Percentiles rank a stretch among this genome's conserved stretches.
Conservation (phyloP, 768 basidiomycete species). For the Hortiboletus campestris region DNA sequence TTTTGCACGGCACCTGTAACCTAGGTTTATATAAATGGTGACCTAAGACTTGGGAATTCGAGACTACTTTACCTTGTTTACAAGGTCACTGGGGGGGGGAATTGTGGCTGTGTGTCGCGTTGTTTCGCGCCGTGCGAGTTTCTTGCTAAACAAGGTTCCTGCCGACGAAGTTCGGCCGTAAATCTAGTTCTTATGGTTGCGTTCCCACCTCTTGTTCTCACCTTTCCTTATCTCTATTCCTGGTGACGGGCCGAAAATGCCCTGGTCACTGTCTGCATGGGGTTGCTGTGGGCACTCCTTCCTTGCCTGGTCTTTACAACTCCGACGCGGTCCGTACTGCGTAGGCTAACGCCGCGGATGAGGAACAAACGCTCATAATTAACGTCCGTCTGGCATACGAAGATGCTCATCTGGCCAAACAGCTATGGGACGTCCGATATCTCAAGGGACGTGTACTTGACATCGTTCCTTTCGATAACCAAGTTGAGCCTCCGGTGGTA, state of each 20-base stretch:
- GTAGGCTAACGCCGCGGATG: not conserved
- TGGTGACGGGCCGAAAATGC: not conserved
- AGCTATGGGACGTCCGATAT: conserved; percentile 35
- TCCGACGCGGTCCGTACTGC: not conserved
- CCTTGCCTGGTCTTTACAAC: not conserved
- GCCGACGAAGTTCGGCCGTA: no score
- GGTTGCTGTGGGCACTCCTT: no score
- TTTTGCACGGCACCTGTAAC: not conserved
- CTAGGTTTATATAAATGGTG: not conserved
- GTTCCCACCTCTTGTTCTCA: no score
- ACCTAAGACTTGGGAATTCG: not conserved
- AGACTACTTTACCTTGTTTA: not conserved
- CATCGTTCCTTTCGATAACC: conserved; percentile 18
- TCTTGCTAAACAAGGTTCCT: no score
- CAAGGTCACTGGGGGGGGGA: no score
- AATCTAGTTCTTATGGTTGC: no score
- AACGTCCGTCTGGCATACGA: conserved; percentile 33
- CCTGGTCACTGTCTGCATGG: no score
- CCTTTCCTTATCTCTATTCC: no score
- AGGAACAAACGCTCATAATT: conserved; percentile 13
- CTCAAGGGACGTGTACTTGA: conserved; percentile 25
- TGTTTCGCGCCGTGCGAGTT: no score
- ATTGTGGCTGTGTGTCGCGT: no score
- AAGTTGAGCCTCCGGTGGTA: not conserved
- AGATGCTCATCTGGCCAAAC: conserved; percentile 24